Evolutionary conservation across 1,139 yeast species (phyloP), one percentile per base, ranked within the genome.

Genomic region (Blastobotrys buckinghamii): DNA sequence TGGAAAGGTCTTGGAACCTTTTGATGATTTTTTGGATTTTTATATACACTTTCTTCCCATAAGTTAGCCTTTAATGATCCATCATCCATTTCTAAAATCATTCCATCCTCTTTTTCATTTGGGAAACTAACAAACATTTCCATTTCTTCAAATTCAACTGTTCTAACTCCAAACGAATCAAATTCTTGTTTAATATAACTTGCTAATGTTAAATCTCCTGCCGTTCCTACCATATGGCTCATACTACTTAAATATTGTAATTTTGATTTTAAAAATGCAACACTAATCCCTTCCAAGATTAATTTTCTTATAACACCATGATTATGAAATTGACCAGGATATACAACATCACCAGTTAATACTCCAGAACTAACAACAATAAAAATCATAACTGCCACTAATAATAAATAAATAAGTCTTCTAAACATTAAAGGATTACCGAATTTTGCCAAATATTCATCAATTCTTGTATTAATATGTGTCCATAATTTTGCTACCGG

Each of bases 351-450:
- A 26, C 55, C 49, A 5, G 66, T 67, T 6, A 78, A 68, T 1
- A 78, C 70, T 16, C 78, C 81, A 47, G 82, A 75, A 42, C 77
- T 68, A 16, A 88, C 74, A 7, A 86, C 74, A 24, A 77, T 62
- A 60, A 79, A 81, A 3, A 86, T 70, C 6, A 84, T 60, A 0
- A 71, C 53, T 33, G 88, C 78, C 55, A 88, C 77, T 46, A 82
- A 64, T 2, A 81, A 61, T 17, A 90, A 84, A 59, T 87, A 88
- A 6, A 86, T 64, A 33, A 89, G 71, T 41, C 97, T 72, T 57
- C 84, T 84, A 35, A 89, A 80, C 48, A 92, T 85, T 49, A 90
- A 69, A 1, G 97, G 97, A 62, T 90, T 89, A 9, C 97, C 96
- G 29, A 86, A 58, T 55, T 78, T 77, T 37, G 82, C 73, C 24